Percentiles rank a stretch among this genome's conserved stretches.
These are phyloP conservation scores for Chlorociboria aeruginascens DNA, from an alignment of 495 filamentous ascomycete species.

Conservation along the genomic window DNA sequence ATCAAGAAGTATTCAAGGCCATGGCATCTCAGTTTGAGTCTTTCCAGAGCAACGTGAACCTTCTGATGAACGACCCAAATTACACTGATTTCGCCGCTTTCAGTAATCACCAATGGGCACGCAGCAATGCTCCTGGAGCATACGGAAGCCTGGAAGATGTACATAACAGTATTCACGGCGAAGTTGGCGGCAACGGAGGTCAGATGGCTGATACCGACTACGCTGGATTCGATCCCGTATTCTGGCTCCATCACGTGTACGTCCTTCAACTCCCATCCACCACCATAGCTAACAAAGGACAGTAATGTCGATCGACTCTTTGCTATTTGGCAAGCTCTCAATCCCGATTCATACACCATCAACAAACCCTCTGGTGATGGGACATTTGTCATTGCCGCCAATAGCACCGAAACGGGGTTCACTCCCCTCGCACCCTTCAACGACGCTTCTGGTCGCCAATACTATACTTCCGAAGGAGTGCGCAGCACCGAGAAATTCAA, in stretches of 20 bases:
- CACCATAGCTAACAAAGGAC: neutral
- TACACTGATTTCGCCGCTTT: conserved; percentile 45
- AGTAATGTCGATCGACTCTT: conserved; percentile 55
- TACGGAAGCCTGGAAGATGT: conserved; percentile 51
- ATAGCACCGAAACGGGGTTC: conserved; percentile 26
- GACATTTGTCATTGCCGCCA: conserved; percentile 39
- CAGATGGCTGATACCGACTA: conserved; percentile 55
- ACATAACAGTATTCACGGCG: conserved; percentile 50
- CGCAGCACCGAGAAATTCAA: conserved; percentile 29
- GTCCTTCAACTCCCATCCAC: neutral
- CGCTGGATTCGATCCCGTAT: conserved; percentile 65
- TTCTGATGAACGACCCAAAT: conserved; percentile 32
- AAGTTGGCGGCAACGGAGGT: conserved; percentile 37
- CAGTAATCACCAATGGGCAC: conserved; percentile 40
- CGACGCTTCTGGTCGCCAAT: conserved; percentile 23
- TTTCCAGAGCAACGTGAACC: conserved; percentile 12
- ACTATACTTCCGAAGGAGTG: conserved; percentile 24
- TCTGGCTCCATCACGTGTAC: conserved; percentile 50
- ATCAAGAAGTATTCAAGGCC: conserved; percentile 32
- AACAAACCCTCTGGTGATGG: conserved; percentile 30
- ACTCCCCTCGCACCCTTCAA: conserved; percentile 35
- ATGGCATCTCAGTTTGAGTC: conserved; percentile 19
- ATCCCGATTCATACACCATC: conserved; percentile 44
- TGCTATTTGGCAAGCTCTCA: conserved; percentile 61
- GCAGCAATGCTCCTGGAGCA: conserved; percentile 9